Base-by-base conservation (phyloP, 495 filamentous ascomycete species). In the Ascodesmis nigricans region DNA sequence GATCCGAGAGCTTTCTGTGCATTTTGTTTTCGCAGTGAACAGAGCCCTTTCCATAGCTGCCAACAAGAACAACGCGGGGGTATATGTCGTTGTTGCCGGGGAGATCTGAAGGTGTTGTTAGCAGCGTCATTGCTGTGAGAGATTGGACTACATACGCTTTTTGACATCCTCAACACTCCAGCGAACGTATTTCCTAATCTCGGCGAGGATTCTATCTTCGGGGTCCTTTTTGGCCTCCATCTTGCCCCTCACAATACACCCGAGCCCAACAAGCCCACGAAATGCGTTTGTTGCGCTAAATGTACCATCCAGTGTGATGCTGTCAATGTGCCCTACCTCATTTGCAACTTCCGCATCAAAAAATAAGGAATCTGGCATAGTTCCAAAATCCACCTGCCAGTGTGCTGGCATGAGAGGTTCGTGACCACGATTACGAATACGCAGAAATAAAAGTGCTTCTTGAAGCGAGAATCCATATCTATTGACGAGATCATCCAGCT, bases 311-410 rank as follows among this genome's bases (percentile, higher is more conserved):
- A 40, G 20, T 5, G 45, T 49, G 0, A 51, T 36, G 2, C 57
- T 41, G 29, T 62, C 60, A 41, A 78, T 64, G 26, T 68, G 54
- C 0, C 59, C 54, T 10, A 53, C 45, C 5, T 54, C 45, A 16
- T 26, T 25, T 21, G 17, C 31, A 4, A 21, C 23, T 0, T 50
- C 44, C 21, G 65, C 51, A 0, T 48, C 42, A 11, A 60, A 53
- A 47, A 78, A 78, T 1, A 78, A 45, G 6, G 53, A 52, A 3
- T 62, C 55, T 0, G 73, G 73, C 21, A 77, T 51, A 0, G 63
- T 73, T 0, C 45, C 43, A 43, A 75, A 78, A 41, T 78, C 74
- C 29, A 58, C 54, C 23, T 56, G 44, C 69, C 70, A 79, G 33
- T 54, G 45, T 3, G 33, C 29, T 1, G 65, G 65, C 16, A 77